Evolutionary conservation across 192 early-diverging fungal species (phyloP).

Genomic region (Rhizophagus sp.): DNA sequence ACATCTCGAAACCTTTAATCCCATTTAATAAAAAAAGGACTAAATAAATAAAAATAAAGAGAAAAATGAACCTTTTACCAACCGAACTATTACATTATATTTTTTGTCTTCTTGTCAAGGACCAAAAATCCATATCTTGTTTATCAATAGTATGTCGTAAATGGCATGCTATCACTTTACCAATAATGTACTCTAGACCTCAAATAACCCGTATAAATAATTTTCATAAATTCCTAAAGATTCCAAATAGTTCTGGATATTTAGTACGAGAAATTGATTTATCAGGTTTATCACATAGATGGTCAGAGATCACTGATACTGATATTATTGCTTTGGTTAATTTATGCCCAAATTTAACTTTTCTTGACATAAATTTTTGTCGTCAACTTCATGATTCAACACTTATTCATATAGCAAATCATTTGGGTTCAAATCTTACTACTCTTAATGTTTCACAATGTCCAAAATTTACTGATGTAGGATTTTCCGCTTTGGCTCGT

Average conservation of each 20-base stretch:
- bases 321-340: constrained; percentile 15
- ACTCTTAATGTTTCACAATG: constrained; percentile 16
- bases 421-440: neutral
- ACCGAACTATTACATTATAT: constrained; percentile 7
- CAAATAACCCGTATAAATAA: neutral
- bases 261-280: constrained; percentile 20
- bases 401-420: neutral
- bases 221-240: constrained; percentile 16
- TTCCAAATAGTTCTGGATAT: constrained; percentile 1
- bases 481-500: constrained; percentile 2
- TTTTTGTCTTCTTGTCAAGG: neutral
- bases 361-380: constrained; percentile 22
- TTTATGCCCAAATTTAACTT: constrained; percentile 20
- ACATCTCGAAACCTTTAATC: too few species aligned
- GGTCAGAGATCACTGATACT: constrained; percentile 3
- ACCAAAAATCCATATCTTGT: constrained; percentile 11
- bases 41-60: neutral
- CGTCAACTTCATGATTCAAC: neutral
- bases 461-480: constrained; percentile 14
- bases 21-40: too few species aligned
- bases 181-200: constrained; percentile 1
- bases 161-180: neutral
- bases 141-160: neutral
- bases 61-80: constrained; percentile 16
- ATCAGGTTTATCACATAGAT: neutral